Conservation (phyloP, 116 monocot species). For the Iris pallida region DNA sequence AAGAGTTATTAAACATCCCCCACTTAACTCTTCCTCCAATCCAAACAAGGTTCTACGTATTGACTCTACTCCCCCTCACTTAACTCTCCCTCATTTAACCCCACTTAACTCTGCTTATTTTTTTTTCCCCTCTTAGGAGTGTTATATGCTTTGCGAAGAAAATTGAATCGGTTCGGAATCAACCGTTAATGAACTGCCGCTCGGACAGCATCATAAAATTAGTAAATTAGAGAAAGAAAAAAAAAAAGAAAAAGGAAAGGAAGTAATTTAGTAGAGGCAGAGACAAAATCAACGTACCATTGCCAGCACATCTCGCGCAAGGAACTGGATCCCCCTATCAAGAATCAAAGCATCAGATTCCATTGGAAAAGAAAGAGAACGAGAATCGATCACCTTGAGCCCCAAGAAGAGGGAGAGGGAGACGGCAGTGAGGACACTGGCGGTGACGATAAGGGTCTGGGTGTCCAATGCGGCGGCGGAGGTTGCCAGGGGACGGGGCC, state of each 20-base stretch:
- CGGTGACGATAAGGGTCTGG: slow-evolving; percentile 75
- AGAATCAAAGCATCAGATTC: not conserved
- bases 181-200: too few species aligned
- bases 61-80: too few species aligned
- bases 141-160: too few species aligned
- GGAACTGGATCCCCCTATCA: slow-evolving; percentile 83
- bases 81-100: too few species aligned
- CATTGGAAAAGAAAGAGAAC: not conserved
- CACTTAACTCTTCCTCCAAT: too few species aligned
- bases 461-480: slow-evolving; percentile 48
- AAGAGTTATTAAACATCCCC: too few species aligned
- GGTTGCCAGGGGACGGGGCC: not conserved
- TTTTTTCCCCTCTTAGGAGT: too few species aligned
- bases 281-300: slow-evolving; percentile 40
- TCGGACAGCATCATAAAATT: not conserved
- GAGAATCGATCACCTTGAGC: slow-evolving; percentile 49
- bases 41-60: too few species aligned
- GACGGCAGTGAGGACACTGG: slow-evolving; percentile 67
- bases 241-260: not conserved
- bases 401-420: slow-evolving; percentile 78
- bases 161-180: too few species aligned
- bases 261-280: not conserved
- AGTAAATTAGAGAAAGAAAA: not conserved
- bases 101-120: too few species aligned
- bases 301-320: slow-evolving; percentile 80